These are phyloP conservation scores for Chenopodium berlandieri DNA, from an alignment of 148 eudicot species.

Conservation along the genomic window DNA sequence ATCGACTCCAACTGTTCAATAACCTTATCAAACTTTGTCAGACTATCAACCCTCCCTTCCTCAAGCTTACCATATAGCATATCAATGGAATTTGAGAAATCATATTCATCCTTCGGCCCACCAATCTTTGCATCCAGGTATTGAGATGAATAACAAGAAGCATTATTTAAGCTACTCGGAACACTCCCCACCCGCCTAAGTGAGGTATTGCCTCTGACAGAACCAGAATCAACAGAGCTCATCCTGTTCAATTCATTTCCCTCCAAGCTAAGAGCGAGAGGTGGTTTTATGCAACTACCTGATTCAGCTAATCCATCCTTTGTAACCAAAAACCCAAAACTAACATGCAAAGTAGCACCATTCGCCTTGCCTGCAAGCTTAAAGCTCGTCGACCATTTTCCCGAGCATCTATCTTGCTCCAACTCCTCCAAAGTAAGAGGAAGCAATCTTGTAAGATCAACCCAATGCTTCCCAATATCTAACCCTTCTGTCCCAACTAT, in stretches of 20 bases:
- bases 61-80: conserved; percentile 51
- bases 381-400: conserved; percentile 81
- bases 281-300: conserved; percentile 30
- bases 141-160: conserved; percentile 30
- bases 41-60: conserved; percentile 32
- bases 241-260: conserved; percentile 17
- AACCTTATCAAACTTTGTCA: conserved; percentile 31
- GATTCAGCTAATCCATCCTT: conserved; percentile 40
- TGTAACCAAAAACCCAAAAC: conserved; percentile 59
- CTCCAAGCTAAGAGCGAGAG: conserved; percentile 30
- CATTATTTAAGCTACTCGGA: conserved; percentile 34
- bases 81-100: conserved; percentile 41
- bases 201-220: conserved; percentile 24
- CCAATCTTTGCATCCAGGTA: conserved; percentile 31
- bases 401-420: conserved; percentile 58
- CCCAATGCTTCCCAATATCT: conserved; percentile 74
- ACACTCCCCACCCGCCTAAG: conserved; percentile 51
- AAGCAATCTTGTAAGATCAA: conserved; percentile 83
- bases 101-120: conserved; percentile 32
- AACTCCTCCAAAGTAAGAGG: conserved; percentile 78
- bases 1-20: conserved; percentile 25
- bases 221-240: conserved; percentile 34
- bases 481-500: conserved; percentile 43
- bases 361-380: conserved; percentile 66
- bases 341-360: conserved; percentile 74